Conservation (phyloP, 495 filamentous ascomycete genomes). For the Filosporella fistucella region DNA sequence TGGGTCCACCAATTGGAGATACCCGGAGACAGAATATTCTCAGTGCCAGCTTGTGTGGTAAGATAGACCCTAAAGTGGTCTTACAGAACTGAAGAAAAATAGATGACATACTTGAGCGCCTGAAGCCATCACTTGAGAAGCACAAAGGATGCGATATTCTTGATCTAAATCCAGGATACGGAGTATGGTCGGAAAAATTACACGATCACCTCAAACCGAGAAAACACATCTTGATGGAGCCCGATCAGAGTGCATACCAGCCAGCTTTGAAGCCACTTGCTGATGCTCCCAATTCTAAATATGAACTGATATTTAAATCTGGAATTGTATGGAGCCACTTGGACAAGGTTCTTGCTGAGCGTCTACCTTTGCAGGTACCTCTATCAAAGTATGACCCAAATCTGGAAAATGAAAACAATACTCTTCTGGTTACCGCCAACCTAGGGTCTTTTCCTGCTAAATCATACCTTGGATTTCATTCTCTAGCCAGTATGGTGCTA, state of each 20-base stretch:
- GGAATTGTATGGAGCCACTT: constrained; percentile 46
- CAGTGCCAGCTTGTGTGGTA: no score
- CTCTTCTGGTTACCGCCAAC: constrained; percentile 63
- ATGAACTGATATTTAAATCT: constrained; percentile 44
- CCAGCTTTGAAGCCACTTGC: constrained; percentile 59
- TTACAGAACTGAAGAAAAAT: constrained; percentile 2
- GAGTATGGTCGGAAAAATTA: constrained; percentile 70
- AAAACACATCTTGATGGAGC: constrained; percentile 76
- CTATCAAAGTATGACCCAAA: constrained; percentile 21
- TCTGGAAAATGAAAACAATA: constrained; percentile 49
- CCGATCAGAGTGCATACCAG: constrained; percentile 44
- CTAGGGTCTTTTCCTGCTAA: constrained; percentile 37
- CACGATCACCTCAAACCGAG: constrained; percentile 70
- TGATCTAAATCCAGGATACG: constrained; percentile 76
- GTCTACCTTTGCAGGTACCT: constrained; percentile 45
- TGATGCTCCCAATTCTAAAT: constrained; percentile 48
- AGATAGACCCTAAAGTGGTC: no score
- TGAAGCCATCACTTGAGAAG: constrained; percentile 54
- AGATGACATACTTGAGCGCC: constrained; percentile 47
- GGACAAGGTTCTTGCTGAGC: constrained; percentile 37
- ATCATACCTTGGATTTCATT: constrained; percentile 22
- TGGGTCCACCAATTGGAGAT: no score
- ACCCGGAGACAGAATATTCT: no score
- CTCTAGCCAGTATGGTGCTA: constrained; percentile 36
- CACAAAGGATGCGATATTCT: constrained; percentile 73